These are phyloP conservation scores for Flammula alnicola DNA, from an alignment of 1,284 basidiomycete genomes.

Conservation along the genomic window DNA sequence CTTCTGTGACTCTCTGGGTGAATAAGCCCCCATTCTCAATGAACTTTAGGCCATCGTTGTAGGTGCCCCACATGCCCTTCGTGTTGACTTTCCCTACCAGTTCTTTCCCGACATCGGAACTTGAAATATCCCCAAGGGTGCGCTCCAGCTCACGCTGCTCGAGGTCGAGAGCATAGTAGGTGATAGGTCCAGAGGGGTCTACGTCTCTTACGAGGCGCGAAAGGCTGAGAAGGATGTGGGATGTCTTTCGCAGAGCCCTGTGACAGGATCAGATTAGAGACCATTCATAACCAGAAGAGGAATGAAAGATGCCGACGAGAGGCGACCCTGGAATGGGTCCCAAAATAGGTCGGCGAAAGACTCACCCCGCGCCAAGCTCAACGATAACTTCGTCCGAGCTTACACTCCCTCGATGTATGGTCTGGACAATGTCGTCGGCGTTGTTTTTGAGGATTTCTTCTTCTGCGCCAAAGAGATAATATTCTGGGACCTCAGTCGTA, in stretches of 20 bases:
- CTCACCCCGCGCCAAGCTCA: conserved; percentile 90
- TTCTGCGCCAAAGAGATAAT: conserved; percentile 86
- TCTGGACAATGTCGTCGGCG: conserved; percentile 68
- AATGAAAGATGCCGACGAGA: conserved; percentile 16
- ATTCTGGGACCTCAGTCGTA: conserved; percentile 81
- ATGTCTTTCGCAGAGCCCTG: conserved; percentile 90
- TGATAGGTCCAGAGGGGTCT: conserved; percentile 56
- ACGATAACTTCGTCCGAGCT: conserved; percentile 65
- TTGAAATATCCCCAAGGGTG: conserved; percentile 73
- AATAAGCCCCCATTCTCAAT: conserved; percentile 63
- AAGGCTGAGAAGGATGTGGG: conserved; percentile 81
- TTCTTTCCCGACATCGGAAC: conserved; percentile 65
- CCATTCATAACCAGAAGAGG: conserved; percentile 16
- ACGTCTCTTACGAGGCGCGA: conserved; percentile 51
- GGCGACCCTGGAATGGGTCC: conserved; percentile 8
- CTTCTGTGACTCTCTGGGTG: conserved; percentile 15
- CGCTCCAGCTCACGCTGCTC: conserved; percentile 87
- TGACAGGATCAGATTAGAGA: conserved; percentile 7
- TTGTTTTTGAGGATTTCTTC: conserved; percentile 70
- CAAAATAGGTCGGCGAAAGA: conserved; percentile 24
- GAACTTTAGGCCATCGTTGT: conserved; percentile 80
- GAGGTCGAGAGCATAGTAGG: conserved; percentile 94
- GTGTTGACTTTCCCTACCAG: conserved; percentile 74
- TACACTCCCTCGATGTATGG: conserved; percentile 66
- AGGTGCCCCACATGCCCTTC: conserved; percentile 89